Evolutionary conservation across 495 filamentous ascomycete species (phyloP), one percentile per base, ranked within the genome.

Genomic region (Aspergillus sclerotioniger): DNA sequence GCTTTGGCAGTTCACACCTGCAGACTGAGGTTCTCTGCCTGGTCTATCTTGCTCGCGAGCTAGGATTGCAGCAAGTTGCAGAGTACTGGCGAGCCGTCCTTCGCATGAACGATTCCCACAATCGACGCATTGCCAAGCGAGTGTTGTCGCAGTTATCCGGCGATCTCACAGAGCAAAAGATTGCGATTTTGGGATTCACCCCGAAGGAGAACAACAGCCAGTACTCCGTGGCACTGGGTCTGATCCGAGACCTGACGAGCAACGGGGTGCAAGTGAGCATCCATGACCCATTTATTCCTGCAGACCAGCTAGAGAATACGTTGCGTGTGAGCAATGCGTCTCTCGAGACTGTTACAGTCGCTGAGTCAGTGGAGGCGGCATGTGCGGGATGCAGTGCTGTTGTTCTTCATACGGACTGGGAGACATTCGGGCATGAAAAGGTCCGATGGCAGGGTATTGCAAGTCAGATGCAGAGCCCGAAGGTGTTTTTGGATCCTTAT

Each of bases 141-240:
- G 77, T 91, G 3, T 78, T 89, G 37, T 66, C 67, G n/a, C 80
- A 80, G 53, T 73, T 90, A 16, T 84, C 86, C 67, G 82, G 84
- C 54, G 87, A 82, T 2, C 74, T 89, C 0, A 77, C 76, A 5
- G 78, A 80, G 31, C 90, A 89, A 72, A 89, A 84, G 62, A 77
- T 91, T 19, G 80, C 85, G 3, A 62, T 91, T 1, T 74, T 92
- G 6, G 89, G 89, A 4, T 88, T 82, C 62, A 81, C 87, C 3
- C 91, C 87, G 69, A 90, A 90, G 71, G 85, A 88, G 61, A 75
- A 87, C 59, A 90, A 91, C 66, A 87, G 82, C 9, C 77, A 87
- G 16, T 86, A 89, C 64, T 82, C 80, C 43, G 80, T 85, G 3
- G 82, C 88, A 1, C 76, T 90, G n/a, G 79, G 79, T 31, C 73